Evolutionary conservation across 1,284 basidiomycete species (phyloP), one percentile per base, ranked within the genome.

Genomic region (Stygiomarasmius scandens): DNA sequence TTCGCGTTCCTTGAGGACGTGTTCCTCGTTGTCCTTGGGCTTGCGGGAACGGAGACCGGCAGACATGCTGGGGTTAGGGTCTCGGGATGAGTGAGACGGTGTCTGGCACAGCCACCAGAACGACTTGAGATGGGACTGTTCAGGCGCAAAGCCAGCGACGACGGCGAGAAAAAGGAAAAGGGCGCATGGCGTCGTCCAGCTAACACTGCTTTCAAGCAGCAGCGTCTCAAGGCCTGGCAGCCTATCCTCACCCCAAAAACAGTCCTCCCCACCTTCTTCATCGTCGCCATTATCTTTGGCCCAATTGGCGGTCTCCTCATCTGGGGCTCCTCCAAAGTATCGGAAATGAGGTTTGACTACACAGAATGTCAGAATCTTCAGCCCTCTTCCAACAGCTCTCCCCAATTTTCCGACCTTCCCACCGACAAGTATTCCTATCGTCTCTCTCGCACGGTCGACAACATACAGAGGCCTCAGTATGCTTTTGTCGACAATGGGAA

Each of bases 221-320:
- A 99, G 76, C 92, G 97, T 57, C 85, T 99, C 70, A 98, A 98
- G 78, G 97, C 97, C 67, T 99, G 97, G 97, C 97, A 99, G 81
- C 97, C 97, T 19, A 98, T 99, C 70, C 83, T 99, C 44, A 98
- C 96, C 0, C 97, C 97, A 2, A 95, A 95, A 74, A 96, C 95
- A 1, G 97, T 99, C 14, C 83, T 99, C 11, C 97, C 97, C 4
- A 96, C 95, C 1, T 85, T 99, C 54, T 97, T 99, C 75, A 86
- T 98, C 67, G 87, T 98, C 67, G 96, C 93, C 50, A 81, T 98
- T 66, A 77, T 98, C 66, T 99, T 99, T 71, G 96, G 94, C 1
- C 96, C 96, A 56, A 96, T 99, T 66, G 97, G 96, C 20, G 97
- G 89, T 51, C 82, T 99, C 47, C 85, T 96, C 65, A 87, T 96